Conservation (phyloP, 73 alveolate genomes). For the Paramecium sexaurelia region DNA sequence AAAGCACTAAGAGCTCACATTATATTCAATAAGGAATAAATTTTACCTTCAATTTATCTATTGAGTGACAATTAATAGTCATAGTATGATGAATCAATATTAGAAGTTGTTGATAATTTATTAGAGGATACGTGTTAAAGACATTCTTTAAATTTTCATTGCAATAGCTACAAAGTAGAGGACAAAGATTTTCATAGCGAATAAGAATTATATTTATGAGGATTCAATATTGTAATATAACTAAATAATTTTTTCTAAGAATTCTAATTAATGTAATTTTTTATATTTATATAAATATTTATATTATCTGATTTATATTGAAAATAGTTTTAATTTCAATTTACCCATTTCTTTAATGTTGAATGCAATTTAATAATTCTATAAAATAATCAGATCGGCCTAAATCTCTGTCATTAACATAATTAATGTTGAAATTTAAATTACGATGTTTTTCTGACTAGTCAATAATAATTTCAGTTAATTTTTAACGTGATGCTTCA, state of each 20-base stretch:
- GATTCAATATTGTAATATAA: neutral
- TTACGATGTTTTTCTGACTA: too few relatives aligned
- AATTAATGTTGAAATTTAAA: too few relatives aligned
- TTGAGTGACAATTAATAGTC: neutral
- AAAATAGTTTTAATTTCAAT: neutral
- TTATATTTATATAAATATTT: neutral
- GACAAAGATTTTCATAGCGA: neutral
- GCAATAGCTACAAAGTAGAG: neutral
- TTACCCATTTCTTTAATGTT: neutral
- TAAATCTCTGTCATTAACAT: too few relatives aligned
- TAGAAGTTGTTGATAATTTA: slow-evolving; percentile 9
- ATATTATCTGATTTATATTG: neutral
- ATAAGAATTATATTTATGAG: neutral
- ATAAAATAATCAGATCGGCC: too few relatives aligned
- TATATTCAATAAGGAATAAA: neutral
- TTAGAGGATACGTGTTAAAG: slow-evolving; percentile 13
- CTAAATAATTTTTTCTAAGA: neutral
- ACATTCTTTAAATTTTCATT: slow-evolving; percentile 9
- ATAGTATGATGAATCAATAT: neutral
- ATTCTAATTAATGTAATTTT: neutral
- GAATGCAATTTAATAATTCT: neutral
- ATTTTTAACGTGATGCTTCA: too few relatives aligned
- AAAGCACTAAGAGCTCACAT: slow-evolving; percentile 16
- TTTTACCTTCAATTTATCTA: neutral
- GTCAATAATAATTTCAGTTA: too few relatives aligned